Conservation (phyloP, 164 flowering plant species). For the Kingdonia uniflora region DNA sequence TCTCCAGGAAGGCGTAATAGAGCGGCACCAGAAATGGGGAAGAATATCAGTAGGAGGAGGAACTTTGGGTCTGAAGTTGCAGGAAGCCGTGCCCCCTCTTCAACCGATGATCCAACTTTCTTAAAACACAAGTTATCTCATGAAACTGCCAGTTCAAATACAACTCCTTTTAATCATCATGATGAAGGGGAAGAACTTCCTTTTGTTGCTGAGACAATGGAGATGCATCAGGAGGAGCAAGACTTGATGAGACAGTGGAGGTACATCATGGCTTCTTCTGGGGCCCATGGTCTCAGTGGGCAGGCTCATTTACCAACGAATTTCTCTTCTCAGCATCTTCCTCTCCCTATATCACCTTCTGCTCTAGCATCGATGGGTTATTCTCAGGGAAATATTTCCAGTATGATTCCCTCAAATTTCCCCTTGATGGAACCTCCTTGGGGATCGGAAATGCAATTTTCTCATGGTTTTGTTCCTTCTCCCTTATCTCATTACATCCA, state of each 20-base stretch:
- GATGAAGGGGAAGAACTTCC: slow-evolving; percentile 47
- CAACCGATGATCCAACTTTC: slow-evolving; percentile 41
- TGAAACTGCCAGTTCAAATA: slow-evolving; percentile 28
- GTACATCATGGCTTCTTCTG: slow-evolving; percentile 61
- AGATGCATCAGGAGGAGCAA: slow-evolving; percentile 80
- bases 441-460: slow-evolving; percentile 53
- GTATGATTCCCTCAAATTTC: slow-evolving; percentile 52
- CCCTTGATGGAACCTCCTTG: slow-evolving; percentile 56
- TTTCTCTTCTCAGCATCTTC: slow-evolving; percentile 45
- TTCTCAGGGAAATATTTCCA: slow-evolving; percentile 48
- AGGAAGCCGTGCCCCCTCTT: slow-evolving; percentile 25
- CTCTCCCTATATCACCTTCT: slow-evolving; percentile 53
- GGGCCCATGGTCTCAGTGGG: slow-evolving; percentile 46
- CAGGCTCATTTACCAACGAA: slow-evolving; percentile 61
- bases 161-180: slow-evolving; percentile 26
- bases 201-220: slow-evolving; percentile 32
- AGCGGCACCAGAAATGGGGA: slow-evolving; percentile 34
- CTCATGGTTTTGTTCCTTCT: slow-evolving; percentile 53
- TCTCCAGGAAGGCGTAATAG: slow-evolving; percentile 40
- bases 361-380: slow-evolving; percentile 68
- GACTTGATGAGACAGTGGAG: slow-evolving; percentile 39
- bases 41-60: slow-evolving; percentile 36
- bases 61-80: slow-evolving; percentile 36
- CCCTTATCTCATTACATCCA: slow-evolving; percentile 51
- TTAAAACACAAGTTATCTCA: slow-evolving; percentile 34